Evolutionary conservation across 176 grass and related monocot genomes (phyloP), one percentile per base, ranked within the genome.

Genomic region (Tuctoria greenei): DNA sequence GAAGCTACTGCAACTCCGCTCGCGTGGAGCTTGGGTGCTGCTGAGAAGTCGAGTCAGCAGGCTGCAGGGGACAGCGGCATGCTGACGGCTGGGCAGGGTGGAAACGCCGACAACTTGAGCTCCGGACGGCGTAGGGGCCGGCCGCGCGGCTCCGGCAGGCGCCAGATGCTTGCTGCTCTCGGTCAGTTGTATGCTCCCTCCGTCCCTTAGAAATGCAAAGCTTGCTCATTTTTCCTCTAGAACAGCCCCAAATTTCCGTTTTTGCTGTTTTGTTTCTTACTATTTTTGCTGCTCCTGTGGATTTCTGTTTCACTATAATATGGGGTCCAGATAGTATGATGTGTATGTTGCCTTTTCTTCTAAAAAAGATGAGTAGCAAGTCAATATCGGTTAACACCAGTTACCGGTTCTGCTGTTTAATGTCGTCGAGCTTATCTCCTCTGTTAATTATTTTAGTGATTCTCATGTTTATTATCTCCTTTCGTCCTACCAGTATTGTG

Each of bases 141-240:
- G 65, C 95, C 95, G 14, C 79, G 71, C 14, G 95, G 95, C 13
- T 94, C 91, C 60, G 95, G 95, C 71, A 92, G 83, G 77, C 87
- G 91, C 39, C 95, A 98, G 89, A 81, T 98, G 72, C 91, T 98
- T 38, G 76, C 91, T 28, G 47, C 87, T 79, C 91, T 94, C 18
- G 95, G 95, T 98, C 15, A 34, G 80, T n/a, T n/a, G n/a, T 68
- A 63, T 69, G 8, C 37, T 38, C 4, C 61, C 55, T 26, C 5
- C 10, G 55, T 1, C 23, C 55, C 54, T 45, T 43, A 7, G 11
- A 42, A 79, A 83, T 52, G 67, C 74, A 61, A 47, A 84, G 7
- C 21, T 74, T 59, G 13, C 10, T 42, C 56, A 26, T 55, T 71
- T 71, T 28, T 28, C 70, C 75, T 69, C 47, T 55, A 35, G 28